Percentiles rank a stretch among this genome's conserved stretches.
phyloP scores from a whole-genome alignment of 164 flowering plant species.

The Vitis rotundifolia region DNA sequence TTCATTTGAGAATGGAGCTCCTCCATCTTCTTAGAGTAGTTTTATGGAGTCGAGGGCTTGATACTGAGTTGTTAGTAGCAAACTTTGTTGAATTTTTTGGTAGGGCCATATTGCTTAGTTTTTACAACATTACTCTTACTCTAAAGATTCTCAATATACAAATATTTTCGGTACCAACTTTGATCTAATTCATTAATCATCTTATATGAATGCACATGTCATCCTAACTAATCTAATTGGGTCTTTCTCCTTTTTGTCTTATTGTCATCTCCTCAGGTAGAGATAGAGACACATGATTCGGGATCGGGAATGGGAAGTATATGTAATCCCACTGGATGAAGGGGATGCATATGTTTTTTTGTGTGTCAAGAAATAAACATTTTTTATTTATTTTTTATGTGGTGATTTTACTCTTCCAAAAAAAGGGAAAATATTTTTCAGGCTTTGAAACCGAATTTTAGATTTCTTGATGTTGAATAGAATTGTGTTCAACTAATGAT shows the following conservation, averaged over 20 bases:
- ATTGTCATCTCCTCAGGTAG: conserved; percentile 38
- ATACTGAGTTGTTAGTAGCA: conserved; percentile 71
- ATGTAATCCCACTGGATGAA: conserved; percentile 56
- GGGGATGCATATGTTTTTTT: conserved; percentile 17
- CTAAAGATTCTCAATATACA: conserved; percentile 55
- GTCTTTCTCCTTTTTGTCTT: neutral
- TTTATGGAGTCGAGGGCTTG: conserved; percentile 78
- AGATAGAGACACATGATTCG: conserved; percentile 45
- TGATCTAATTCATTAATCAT: neutral
- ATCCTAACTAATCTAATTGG: neutral
- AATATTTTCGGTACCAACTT: conserved; percentile 61
- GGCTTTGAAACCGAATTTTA: too few relatives aligned
- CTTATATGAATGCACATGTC: neutral
- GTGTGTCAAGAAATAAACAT: conserved; percentile 26
- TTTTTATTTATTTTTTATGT: too few relatives aligned
- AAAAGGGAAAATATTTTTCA: too few relatives aligned
- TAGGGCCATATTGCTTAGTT: conserved; percentile 74
- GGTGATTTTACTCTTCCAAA: too few relatives aligned
- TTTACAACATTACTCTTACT: conserved; percentile 73
- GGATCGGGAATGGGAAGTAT: conserved; percentile 63
- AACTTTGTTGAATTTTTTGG: conserved; percentile 81
- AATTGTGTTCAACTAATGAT: too few relatives aligned
- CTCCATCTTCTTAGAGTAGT: conserved; percentile 60
- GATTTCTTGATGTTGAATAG: too few relatives aligned
- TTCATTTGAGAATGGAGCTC: conserved; percentile 61